Conservation (phyloP, 2,329 filamentous ascomycete genomes). For the Beauveria pseudobassiana region DNA sequence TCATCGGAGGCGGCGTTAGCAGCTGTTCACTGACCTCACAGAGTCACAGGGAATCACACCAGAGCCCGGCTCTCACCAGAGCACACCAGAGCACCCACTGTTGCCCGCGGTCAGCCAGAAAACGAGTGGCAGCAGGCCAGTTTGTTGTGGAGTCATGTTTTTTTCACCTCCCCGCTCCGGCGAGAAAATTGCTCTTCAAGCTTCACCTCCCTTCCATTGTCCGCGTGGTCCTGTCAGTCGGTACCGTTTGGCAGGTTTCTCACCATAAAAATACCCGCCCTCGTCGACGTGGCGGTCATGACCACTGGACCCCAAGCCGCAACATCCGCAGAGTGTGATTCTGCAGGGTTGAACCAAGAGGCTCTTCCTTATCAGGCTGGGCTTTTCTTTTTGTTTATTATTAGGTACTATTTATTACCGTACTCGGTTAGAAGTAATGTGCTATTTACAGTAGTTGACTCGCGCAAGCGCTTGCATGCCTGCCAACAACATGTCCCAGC, state of each 20-base stretch:
- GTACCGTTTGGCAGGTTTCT: not conserved
- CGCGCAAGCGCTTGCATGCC: not conserved
- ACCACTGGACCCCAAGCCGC: constrained; percentile 1
- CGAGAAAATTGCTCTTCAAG: constrained; percentile 1
- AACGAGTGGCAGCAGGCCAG: not conserved
- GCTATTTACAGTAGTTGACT: not conserved
- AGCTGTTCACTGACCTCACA: not conserved
- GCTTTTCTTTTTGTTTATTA: not conserved
- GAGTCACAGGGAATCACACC: not conserved
- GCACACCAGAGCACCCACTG: not conserved
- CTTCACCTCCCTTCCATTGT: constrained; percentile 12
- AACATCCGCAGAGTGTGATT: not conserved
- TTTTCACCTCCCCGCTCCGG: constrained; percentile 5
- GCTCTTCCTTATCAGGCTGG: not conserved
- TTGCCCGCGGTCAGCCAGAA: not conserved
- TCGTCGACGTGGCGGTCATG: constrained; percentile 5
- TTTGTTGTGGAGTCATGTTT: constrained; percentile 4
- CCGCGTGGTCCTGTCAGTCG: not conserved
- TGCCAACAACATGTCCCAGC: not conserved
- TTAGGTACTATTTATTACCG: not conserved
- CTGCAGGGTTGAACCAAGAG: not conserved
- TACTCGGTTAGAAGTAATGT: no score
- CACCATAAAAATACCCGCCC: not conserved
- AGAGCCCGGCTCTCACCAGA: no score
- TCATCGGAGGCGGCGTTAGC: not conserved